phyloP scores from a whole-genome alignment of 768 basidiomycete genomes.

The Cubamyces sp. region DNA sequence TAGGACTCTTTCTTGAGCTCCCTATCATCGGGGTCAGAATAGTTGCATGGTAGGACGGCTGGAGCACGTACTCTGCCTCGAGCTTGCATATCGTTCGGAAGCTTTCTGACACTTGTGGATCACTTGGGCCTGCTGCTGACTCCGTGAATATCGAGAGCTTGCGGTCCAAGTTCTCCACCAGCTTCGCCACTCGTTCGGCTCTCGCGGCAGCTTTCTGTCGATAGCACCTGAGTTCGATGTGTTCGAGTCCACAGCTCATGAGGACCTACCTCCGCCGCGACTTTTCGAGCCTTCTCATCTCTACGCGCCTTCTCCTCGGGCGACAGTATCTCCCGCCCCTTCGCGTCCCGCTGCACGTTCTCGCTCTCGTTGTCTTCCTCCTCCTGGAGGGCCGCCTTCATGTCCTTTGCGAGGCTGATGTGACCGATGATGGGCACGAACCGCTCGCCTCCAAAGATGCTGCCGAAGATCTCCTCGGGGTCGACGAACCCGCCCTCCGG shows the following conservation, averaged over 20 bases:
- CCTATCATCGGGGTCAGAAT: constrained; percentile 39
- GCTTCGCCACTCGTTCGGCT: constrained; percentile 72
- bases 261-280: constrained; percentile 62
- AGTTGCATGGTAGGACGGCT: background rate
- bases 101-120: constrained; percentile 68
- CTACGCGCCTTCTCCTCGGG: constrained; percentile 46
- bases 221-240: background rate
- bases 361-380: constrained; percentile 49
- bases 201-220: constrained; percentile 79
- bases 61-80: constrained; percentile 73
- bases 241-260: background rate
- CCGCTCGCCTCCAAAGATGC: constrained; percentile 87
- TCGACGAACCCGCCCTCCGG: constrained; percentile 88
- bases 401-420: constrained; percentile 86
- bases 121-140: constrained; percentile 70
- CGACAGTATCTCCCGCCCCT: constrained; percentile 45
- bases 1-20: constrained; percentile 87
- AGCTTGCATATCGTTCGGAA: constrained; percentile 79
- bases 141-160: constrained; percentile 90
- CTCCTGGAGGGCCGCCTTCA: constrained; percentile 92
- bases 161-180: constrained; percentile 77
- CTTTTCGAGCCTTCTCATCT: constrained; percentile 73
- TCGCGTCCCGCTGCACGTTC: constrained; percentile 51
- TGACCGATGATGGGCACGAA: constrained; percentile 88
- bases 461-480: constrained; percentile 70